Evolutionary conservation across 768 basidiomycete genomes (phyloP), one percentile per base, ranked within the genome.

Genomic region (Ramaria rubella): DNA sequence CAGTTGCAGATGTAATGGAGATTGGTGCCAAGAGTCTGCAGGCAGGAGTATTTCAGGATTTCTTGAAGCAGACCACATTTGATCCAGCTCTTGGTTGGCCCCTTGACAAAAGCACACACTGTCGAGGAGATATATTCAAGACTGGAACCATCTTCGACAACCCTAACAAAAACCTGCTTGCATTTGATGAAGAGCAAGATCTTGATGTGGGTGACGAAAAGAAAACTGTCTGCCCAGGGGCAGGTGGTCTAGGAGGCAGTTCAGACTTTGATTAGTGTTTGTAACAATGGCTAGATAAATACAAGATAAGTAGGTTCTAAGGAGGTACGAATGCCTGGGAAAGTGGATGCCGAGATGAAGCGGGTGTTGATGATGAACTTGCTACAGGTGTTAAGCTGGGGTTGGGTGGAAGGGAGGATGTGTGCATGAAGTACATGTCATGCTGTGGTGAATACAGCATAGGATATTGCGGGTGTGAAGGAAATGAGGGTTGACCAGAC

Each of bases 41-140:
- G 36, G 11, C 11, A n/a, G 36, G 36, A 38, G 36, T 11, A 11
- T 67, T 62, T 40, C 27, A 14, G 0, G 62, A 66, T 2, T 68
- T 65, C 50, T 52, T 63, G 15, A 31, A 49, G 14, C 30, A 40
- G 4, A 67, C 66, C 6, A 66, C 64, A 1, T 68, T 40, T 23
- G 64, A 68, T 57, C 58, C 64, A 4, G 64, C 56, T 3, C 9
- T 63, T 11, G 36, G 36, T 38, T 38, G 36, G 36, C 36, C 36
- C 11, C 36, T 38, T 11, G 36, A 38, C 36, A n/a, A n/a, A n/a
- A 38, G 36, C 36, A 11, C 36, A 38, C 11, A 38, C 36, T 38
- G 11, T 11, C 11, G 36, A 11, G n/a, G 11, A 11, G 11, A 38
- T 11, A n/a, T 11, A 38, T 38, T n/a, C 11, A n/a, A 11, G 11